A percentile compares a stretch with the other conserved stretches of the same genome.
phyloP scores from a whole-genome alignment of 257 asterid genomes.

The Nemophila menziesii region DNA sequence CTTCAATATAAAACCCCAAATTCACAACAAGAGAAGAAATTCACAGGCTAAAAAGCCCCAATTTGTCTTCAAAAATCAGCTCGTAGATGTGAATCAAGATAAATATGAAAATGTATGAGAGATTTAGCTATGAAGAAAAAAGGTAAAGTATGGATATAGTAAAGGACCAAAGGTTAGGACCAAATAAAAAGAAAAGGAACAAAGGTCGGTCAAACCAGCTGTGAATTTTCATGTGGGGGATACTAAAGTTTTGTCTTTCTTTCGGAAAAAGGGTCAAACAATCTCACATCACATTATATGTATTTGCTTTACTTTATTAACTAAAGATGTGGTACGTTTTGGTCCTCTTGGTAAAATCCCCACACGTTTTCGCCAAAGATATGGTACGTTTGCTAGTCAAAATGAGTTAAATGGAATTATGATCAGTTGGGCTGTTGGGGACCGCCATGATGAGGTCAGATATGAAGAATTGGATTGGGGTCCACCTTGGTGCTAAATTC shows the following conservation, averaged over 20 bases:
- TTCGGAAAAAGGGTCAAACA: conserved; percentile 23
- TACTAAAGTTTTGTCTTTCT: conserved; percentile 7
- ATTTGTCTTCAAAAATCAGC: conserved; percentile 13
- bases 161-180: conserved; percentile 12
- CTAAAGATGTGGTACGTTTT: too few relatives aligned
- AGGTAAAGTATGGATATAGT: conserved; percentile 1
- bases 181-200: conserved; percentile 7
- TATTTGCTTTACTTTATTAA: not conserved
- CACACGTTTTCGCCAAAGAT: too few relatives aligned
- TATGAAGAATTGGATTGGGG: too few relatives aligned
- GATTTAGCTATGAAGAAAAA: not conserved
- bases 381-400: too few relatives aligned
- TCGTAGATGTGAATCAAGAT: conserved; percentile 38
- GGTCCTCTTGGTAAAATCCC: too few relatives aligned
- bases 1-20: conserved; percentile 9
- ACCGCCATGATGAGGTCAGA: too few relatives aligned
- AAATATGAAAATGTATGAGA: conserved; percentile 3
- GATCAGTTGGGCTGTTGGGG: too few relatives aligned
- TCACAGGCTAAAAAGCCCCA: conserved; percentile 6
- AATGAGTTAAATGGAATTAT: too few relatives aligned
- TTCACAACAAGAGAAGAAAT: conserved; percentile 1
- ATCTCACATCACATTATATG: conserved; percentile 17
- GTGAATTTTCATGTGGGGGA: conserved; percentile 30
- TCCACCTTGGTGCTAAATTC: too few relatives aligned
- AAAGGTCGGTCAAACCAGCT: conserved; percentile 40